Conservation (phyloP, 164 flowering plant species). For the Annona cherimola region DNA sequence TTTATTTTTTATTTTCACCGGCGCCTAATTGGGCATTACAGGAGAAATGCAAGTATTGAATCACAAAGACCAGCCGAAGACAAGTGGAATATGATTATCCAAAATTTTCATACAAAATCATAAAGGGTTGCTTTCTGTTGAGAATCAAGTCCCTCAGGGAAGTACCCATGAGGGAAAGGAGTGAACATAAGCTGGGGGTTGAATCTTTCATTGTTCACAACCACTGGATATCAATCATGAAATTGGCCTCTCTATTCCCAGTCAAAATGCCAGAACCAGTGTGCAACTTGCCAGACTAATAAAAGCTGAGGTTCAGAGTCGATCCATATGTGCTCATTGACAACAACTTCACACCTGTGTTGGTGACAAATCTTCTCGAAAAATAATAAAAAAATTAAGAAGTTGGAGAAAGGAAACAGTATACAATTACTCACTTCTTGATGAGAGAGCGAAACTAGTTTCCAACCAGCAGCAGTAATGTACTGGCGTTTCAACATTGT, state of each 20-base stretch:
- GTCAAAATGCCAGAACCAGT: background rate
- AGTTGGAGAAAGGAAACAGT: background rate
- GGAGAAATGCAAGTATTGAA: no score
- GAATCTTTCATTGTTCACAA: background rate
- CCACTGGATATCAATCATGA: background rate
- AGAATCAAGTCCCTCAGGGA: no score
- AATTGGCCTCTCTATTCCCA: background rate
- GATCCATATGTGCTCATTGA: background rate
- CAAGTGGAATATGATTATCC: no score
- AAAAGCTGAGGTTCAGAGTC: background rate
- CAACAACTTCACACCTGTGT: background rate
- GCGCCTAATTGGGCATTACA: no score
- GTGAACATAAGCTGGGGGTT: background rate
- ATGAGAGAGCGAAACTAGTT: slow-evolving; percentile 56
- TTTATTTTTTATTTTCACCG: no score
- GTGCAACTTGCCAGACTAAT: background rate
- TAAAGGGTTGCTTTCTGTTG: no score
- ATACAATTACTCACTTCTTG: slow-evolving; percentile 55
- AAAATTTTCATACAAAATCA: no score
- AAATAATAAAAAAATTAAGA: background rate
- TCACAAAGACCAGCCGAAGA: no score
- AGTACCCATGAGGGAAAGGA: no score
- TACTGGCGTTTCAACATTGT: slow-evolving; percentile 83
- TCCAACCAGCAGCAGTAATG: slow-evolving; percentile 87
- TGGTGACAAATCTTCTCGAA: background rate